Conservation (phyloP, 2,329 filamentous ascomycete genomes). For the Neoscytalidium dimidiatum region DNA sequence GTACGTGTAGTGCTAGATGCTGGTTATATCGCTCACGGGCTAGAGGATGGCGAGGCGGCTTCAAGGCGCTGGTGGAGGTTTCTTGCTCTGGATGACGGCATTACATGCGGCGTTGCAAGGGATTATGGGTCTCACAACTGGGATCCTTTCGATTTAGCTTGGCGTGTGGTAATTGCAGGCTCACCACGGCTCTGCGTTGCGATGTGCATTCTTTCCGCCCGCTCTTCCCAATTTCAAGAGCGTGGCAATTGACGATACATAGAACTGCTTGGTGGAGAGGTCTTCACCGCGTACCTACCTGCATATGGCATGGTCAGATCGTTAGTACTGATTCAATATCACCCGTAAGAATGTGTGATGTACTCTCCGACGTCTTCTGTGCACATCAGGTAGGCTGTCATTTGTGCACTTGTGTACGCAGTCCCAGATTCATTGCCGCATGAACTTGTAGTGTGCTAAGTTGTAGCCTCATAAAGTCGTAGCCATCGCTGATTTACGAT, state of each 20-base stretch:
- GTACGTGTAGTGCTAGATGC: constrained; percentile 49
- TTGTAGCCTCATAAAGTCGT: too few species aligned
- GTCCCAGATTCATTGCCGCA: too few species aligned
- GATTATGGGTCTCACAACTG: background rate
- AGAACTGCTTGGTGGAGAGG: background rate
- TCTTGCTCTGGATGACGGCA: background rate
- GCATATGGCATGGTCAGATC: background rate
- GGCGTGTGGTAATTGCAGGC: background rate
- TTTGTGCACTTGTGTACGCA: too few species aligned
- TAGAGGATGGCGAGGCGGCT: background rate
- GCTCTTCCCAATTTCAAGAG: background rate
- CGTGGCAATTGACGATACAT: background rate
- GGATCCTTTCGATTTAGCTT: background rate
- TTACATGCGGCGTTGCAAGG: constrained; percentile 5
- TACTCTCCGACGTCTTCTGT: too few species aligned
- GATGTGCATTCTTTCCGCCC: background rate
- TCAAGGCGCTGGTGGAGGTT: background rate
- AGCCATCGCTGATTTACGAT: too few species aligned
- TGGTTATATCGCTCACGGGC: background rate
- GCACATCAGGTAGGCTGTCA: too few species aligned
- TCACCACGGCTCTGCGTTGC: background rate
- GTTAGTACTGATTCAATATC: background rate
- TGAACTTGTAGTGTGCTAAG: too few species aligned
- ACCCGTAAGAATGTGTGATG: too few species aligned
- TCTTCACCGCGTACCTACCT: background rate